A percentile compares a stretch with the other conserved stretches of the same genome.
Conservation (phyloP, 768 basidiomycete genomes). For the Cystobasidium ongulense region DNA sequence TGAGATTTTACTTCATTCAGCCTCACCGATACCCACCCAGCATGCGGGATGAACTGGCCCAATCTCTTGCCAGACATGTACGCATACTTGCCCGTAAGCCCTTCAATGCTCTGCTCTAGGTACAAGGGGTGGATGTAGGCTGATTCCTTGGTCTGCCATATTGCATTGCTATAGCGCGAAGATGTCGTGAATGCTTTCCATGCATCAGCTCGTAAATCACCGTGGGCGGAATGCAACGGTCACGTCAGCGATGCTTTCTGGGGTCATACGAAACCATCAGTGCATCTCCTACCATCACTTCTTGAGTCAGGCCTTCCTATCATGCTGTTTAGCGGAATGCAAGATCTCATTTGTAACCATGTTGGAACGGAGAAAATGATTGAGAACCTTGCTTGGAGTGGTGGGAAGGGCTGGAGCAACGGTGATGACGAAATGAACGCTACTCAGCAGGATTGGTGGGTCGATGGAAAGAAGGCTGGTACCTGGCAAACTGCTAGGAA, state of each 20-base stretch:
- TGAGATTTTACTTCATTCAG: background rate
- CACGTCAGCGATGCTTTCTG: conserved; percentile 60
- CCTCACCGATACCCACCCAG: conserved; percentile 70
- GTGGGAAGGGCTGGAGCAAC: conserved; percentile 68
- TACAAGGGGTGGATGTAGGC: too few species aligned
- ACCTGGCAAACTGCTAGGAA: conserved; percentile 85
- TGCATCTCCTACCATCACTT: conserved; percentile 67
- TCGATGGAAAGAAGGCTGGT: conserved; percentile 68
- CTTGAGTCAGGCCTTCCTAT: conserved; percentile 66
- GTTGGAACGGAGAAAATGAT: conserved; percentile 81
- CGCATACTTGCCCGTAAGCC: conserved; percentile 67
- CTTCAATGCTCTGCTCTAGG: too few species aligned
- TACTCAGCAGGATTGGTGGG: conserved; percentile 48
- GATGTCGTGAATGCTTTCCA: conserved; percentile 80
- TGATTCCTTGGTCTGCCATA: conserved; percentile 23
- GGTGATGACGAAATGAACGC: conserved; percentile 34
- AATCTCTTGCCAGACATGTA: conserved; percentile 69
- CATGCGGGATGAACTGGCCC: conserved; percentile 98
- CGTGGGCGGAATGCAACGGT: conserved; percentile 78
- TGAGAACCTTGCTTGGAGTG: conserved; percentile 74
- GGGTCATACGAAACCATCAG: conserved; percentile 57
- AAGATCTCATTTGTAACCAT: conserved; percentile 95
- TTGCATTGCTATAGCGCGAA: conserved; percentile 51
- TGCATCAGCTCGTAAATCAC: conserved; percentile 63
- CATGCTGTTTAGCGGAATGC: conserved; percentile 87